A percentile compares a stretch with the other conserved stretches of the same genome.
phyloP scores from a whole-genome alignment of 495 filamentous ascomycete species.

The Cudoniella acicularis region DNA sequence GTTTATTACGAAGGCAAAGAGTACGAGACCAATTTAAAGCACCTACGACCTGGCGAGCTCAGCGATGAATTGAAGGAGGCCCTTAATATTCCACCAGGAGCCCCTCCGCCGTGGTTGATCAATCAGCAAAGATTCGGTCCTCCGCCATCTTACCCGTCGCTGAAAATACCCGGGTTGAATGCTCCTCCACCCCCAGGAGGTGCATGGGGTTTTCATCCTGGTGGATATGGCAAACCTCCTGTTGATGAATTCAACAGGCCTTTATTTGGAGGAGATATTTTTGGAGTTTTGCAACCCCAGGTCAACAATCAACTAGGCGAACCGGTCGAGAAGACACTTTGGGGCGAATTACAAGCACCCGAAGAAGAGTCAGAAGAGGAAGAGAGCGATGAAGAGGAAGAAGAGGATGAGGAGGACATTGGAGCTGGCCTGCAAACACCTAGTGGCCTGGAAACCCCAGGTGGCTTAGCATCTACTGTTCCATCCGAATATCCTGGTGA shows the following conservation, averaged over 20 bases:
- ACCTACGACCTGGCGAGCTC: conserved; percentile 85
- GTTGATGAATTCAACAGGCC: conserved; percentile 88
- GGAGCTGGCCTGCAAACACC: conserved; percentile 65
- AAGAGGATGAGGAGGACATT: conserved; percentile 63
- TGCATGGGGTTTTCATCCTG: conserved; percentile 91
- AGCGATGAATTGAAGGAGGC: conserved; percentile 90
- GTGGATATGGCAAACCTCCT: conserved; percentile 93
- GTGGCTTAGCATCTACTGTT: conserved; percentile 73
- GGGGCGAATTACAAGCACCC: conserved; percentile 88
- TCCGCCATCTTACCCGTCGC: conserved; percentile 85
- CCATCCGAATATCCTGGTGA: conserved; percentile 68
- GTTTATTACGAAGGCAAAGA: conserved; percentile 99
- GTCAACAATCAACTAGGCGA: conserved; percentile 60
- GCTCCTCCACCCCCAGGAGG: conserved; percentile 94
- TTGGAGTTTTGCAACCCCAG: conserved; percentile 67
- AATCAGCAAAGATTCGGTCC: conserved; percentile 93
- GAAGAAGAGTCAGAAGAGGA: conserved; percentile 82
- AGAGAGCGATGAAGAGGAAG: conserved; percentile 61
- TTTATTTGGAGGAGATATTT: conserved; percentile 89
- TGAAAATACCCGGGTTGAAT: conserved; percentile 93
- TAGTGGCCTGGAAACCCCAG: conserved; percentile 75
- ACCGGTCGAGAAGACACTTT: conserved; percentile 81
- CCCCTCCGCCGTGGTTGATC: conserved; percentile 94
- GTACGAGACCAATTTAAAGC: conserved; percentile 89
- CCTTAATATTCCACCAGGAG: conserved; percentile 88